phyloP scores from a whole-genome alignment of 805 yeast genomes.

The Saccharomycopsis microspora region DNA sequence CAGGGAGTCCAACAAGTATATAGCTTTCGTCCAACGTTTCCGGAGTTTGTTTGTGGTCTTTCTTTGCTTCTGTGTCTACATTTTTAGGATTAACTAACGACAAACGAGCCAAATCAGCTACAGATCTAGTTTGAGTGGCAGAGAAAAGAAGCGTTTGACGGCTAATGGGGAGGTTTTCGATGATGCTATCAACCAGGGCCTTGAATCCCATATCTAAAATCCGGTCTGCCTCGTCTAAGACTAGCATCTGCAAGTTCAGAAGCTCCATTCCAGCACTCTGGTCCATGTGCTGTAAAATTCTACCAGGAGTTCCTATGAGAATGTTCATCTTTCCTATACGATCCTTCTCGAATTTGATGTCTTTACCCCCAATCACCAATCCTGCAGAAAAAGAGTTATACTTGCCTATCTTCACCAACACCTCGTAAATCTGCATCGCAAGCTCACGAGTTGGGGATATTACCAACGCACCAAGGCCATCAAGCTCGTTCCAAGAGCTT shows the following conservation, averaged over 20 bases:
- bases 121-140: constrained; percentile 82
- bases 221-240: constrained; percentile 87
- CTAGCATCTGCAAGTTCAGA: constrained; percentile 63
- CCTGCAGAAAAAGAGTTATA: constrained; percentile 76
- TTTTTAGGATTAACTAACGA: constrained; percentile 56
- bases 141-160: constrained; percentile 80
- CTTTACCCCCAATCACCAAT: constrained; percentile 88
- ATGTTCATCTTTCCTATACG: constrained; percentile 72
- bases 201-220: constrained; percentile 91
- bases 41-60: constrained; percentile 46
- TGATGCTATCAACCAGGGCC: constrained; percentile 68
- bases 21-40: constrained; percentile 77
- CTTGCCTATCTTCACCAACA: constrained; percentile 69
- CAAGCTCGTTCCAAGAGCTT: constrained; percentile 68
- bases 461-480: constrained; percentile 81
- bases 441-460: constrained; percentile 90
- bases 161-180: constrained; percentile 64
- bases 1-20: constrained; percentile 56
- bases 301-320: constrained; percentile 85
- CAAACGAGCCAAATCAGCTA: constrained; percentile 71
- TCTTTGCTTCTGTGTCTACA: constrained; percentile 34
- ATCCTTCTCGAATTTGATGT: constrained; percentile 69
- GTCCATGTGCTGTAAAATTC: constrained; percentile 82
- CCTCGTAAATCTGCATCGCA: constrained; percentile 87
- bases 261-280: constrained; percentile 75